These are phyloP conservation scores for Petunia hybrid DNA, from an alignment of 305 asterid genomes.

Conservation along the genomic window DNA sequence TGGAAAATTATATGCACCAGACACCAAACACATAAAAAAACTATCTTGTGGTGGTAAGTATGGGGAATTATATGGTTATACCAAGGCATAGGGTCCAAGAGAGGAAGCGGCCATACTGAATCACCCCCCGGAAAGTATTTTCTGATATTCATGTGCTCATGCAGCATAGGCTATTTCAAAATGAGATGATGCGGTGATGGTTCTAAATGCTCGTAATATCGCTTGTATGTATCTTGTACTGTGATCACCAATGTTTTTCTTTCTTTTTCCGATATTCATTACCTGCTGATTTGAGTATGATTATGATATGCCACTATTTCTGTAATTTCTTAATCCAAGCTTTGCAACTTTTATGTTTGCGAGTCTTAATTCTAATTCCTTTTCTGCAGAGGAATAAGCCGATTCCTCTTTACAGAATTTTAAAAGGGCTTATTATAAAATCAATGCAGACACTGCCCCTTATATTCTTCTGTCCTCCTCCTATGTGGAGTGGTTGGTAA, in stretches of 20 bases:
- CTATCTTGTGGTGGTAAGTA: neutral
- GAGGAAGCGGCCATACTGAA: neutral
- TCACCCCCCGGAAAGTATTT: neutral
- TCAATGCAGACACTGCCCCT: neutral
- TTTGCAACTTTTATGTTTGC: neutral
- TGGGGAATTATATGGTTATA: neutral
- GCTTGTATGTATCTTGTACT: constrained; percentile 3
- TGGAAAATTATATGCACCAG: neutral
- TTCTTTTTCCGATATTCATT: neutral
- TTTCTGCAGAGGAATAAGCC: neutral
- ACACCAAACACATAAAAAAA: neutral
- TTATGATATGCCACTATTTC: neutral
- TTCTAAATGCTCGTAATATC: constrained; percentile 1
- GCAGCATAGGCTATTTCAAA: neutral
- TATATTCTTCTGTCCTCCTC: neutral
- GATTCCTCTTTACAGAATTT: neutral
- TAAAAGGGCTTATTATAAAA: neutral
- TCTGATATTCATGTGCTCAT: neutral
- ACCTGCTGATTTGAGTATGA: neutral
- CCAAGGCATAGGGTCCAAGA: neutral
- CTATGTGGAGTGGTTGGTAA: neutral
- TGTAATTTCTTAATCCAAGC: neutral
- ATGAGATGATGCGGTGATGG: neutral
- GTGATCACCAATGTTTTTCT: neutral
- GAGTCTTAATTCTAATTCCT: neutral